Conservation (phyloP, 208 protist genomes). For the Herpetomonas tarakana region DNA sequence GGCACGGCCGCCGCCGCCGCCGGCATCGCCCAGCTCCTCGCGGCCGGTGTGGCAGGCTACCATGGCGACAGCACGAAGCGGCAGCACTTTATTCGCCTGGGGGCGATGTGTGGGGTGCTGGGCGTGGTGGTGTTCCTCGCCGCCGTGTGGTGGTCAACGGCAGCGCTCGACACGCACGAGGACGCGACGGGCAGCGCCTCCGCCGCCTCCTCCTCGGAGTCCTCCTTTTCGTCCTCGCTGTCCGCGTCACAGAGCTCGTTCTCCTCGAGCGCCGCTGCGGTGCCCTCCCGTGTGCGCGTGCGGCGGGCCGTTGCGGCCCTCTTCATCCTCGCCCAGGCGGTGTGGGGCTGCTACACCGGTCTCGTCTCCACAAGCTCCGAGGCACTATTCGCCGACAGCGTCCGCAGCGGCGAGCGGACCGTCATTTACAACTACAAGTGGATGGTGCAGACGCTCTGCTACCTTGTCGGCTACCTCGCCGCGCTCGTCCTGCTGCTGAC, state of each 20-base stretch:
- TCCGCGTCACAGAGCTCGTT: no score
- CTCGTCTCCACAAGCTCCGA: slow-evolving; percentile 40
- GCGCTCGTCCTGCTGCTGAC: slow-evolving; percentile 30
- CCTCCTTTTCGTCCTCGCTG: slow-evolving; percentile 6
- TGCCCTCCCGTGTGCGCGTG: neutral
- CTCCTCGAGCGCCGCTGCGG: neutral
- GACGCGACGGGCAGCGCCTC: neutral
- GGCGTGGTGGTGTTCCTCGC: slow-evolving; percentile 20
- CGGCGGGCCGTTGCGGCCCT: neutral
- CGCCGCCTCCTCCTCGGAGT: slow-evolving; percentile 6
- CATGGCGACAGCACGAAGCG: slow-evolving; percentile 13
- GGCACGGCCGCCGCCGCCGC: slow-evolving; percentile 22
- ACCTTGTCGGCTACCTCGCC: slow-evolving; percentile 37
- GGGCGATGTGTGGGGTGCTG: slow-evolving; percentile 17
- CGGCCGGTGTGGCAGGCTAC: slow-evolving; percentile 23
- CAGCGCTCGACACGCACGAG: neutral
- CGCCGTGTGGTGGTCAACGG: slow-evolving; percentile 1
- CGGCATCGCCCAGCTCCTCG: slow-evolving; percentile 37
- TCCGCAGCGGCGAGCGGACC: slow-evolving; percentile 29
- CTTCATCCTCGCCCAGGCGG: slow-evolving; percentile 20
- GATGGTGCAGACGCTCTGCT: slow-evolving; percentile 56
- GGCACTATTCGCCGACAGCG: slow-evolving; percentile 64
- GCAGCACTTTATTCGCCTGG: slow-evolving; percentile 20
- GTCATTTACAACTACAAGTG: slow-evolving; percentile 69
- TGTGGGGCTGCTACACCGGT: slow-evolving; percentile 53